Conservation (phyloP, 1,284 basidiomycete genomes). For the Ganoderma lucidum region DNA sequence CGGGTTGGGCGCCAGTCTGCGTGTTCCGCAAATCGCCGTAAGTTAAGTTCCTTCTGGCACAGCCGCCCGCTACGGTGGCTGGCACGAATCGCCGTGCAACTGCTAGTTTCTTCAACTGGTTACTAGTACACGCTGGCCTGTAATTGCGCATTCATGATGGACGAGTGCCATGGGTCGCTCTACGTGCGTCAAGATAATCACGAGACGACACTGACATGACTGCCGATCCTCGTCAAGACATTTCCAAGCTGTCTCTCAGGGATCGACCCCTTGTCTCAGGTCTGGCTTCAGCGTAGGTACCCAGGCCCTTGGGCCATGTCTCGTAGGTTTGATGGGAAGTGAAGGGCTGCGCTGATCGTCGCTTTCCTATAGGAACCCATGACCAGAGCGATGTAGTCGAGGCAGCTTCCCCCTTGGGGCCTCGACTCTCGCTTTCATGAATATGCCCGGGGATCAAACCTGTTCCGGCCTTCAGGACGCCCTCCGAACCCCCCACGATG, state of each 20-base stretch:
- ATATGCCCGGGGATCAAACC: not conserved
- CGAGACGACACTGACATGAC: not conserved
- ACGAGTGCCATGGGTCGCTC: not conserved
- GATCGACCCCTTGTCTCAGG: not conserved
- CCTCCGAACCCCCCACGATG: not conserved
- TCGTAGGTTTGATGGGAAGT: not conserved
- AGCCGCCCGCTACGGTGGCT: not conserved
- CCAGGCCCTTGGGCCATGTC: not conserved
- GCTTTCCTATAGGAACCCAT: not conserved
- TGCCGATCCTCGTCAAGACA: not conserved
- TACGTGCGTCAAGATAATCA: not conserved
- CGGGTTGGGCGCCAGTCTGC: not conserved
- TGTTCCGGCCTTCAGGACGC: not conserved
- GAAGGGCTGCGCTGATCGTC: conserved; percentile 1
- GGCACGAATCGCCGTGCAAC: not conserved
- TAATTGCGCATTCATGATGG: not conserved
- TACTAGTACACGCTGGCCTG: not conserved
- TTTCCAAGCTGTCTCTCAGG: not conserved
- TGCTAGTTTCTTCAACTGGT: not conserved
- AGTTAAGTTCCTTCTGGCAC: not conserved
- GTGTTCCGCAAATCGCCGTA: not conserved
- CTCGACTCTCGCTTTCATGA: not conserved
- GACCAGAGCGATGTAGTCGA: not conserved
- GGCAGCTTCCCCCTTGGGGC: not conserved
- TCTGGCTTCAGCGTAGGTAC: not conserved